phyloP scores from a whole-genome alignment of 495 filamentous ascomycete species.

The Hyaloscypha variabilis region DNA sequence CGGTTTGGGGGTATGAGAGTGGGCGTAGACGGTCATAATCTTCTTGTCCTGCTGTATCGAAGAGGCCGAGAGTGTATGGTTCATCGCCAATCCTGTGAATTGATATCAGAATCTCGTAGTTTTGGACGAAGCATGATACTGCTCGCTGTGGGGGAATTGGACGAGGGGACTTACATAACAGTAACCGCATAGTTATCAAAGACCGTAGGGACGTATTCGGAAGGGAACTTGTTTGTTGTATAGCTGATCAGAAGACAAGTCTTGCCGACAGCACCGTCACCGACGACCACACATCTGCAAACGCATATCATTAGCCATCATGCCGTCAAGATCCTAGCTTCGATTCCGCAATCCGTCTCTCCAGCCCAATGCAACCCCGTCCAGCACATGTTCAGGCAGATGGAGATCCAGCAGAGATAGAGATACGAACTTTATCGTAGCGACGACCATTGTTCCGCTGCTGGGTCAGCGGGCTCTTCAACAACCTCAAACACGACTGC shows the following conservation, averaged over 20 bases:
- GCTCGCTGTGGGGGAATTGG: not conserved
- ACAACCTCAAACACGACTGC: constrained; percentile 1
- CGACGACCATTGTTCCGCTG: constrained; percentile 69
- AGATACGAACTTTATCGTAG: constrained; percentile 76
- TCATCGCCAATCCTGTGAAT: constrained; percentile 92
- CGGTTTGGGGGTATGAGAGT: constrained; percentile 96
- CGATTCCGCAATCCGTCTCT: not conserved
- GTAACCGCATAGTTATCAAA: constrained; percentile 99
- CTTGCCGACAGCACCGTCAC: constrained; percentile 98
- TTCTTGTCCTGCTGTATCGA: constrained; percentile 98
- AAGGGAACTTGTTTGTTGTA: constrained; percentile 99
- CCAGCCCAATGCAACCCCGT: not conserved
- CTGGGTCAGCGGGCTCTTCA: not conserved
- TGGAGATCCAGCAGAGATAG: constrained; percentile 13
- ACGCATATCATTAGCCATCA: constrained; percentile 23
- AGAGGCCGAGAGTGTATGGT: constrained; percentile 94
- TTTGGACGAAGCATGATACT: not conserved
- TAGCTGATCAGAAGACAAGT: constrained; percentile 98
- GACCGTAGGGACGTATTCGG: constrained; percentile 98
- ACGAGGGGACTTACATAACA: constrained; percentile 28
- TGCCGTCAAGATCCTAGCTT: not conserved
- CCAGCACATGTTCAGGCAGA: constrained; percentile 2
- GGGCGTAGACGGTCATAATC: constrained; percentile 98
- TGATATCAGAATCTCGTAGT: constrained; percentile 14
- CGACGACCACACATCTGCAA: constrained; percentile 84